Evolutionary conservation across 1,284 basidiomycete genomes (phyloP).

Genomic region (Ceraceosorus guamensis): DNA sequence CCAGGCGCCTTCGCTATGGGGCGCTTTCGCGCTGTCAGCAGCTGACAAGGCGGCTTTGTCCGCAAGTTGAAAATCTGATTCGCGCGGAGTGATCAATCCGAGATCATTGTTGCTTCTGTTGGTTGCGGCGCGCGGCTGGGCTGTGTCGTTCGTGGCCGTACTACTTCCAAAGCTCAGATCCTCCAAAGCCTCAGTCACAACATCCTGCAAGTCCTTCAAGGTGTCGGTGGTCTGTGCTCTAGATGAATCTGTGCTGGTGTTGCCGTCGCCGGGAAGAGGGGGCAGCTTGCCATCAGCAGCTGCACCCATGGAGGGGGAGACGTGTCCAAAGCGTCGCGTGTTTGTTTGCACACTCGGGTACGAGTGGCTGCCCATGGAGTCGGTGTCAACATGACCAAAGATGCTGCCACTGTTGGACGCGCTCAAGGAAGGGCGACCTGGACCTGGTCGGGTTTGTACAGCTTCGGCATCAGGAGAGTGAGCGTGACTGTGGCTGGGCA

Average conservation of each 20-base stretch:
- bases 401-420: neutral
- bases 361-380: too few relatives aligned
- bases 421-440: neutral
- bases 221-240: neutral
- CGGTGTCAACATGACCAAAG: too few relatives aligned
- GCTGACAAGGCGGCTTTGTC: too few relatives aligned
- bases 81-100: neutral
- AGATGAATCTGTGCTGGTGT: too few relatives aligned
- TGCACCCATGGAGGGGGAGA: neutral
- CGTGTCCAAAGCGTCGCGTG: neutral
- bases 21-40: too few relatives aligned
- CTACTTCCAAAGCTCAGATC: conserved; percentile 30
- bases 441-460: neutral
- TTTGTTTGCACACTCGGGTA: neutral
- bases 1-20: too few relatives aligned
- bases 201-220: conserved; percentile 32
- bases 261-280: too few relatives aligned
- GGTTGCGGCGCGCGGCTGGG: neutral
- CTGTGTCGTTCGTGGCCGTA: conserved; percentile 1
- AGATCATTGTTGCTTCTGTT: neutral
- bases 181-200: conserved; percentile 32
- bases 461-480: neutral
- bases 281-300: neutral
- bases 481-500: too few relatives aligned
- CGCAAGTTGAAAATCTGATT: too few relatives aligned